A percentile compares a stretch with the other conserved stretches of the same genome.
These are phyloP conservation scores for Sporothrix phasma DNA, from an alignment of 2,329 filamentous ascomycete species.

Conservation along the genomic window DNA sequence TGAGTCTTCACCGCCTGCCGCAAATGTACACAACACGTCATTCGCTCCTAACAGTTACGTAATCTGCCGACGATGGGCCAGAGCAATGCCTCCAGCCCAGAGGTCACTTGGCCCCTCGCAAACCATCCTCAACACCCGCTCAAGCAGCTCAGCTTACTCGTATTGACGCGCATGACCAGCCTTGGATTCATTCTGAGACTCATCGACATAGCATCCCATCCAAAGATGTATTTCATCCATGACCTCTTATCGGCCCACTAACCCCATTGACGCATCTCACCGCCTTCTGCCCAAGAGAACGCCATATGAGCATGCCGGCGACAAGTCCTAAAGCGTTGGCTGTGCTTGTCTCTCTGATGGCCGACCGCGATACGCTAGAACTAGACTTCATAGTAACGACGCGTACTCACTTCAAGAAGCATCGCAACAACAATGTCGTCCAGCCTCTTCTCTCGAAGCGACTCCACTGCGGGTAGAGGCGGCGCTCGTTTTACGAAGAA, in stretches of 20 bases:
- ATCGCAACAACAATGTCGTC: constrained; percentile 31
- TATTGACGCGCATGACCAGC: constrained; percentile 13
- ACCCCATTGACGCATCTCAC: neutral
- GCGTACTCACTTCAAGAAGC: neutral
- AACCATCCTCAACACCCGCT: neutral
- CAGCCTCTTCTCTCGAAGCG: constrained; percentile 39
- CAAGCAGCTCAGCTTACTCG: constrained; percentile 13
- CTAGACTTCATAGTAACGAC: neutral
- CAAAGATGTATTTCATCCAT: neutral
- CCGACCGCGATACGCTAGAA: neutral
- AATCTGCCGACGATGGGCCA: constrained; percentile 5
- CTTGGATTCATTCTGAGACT: neutral
- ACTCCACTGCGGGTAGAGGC: constrained; percentile 27
- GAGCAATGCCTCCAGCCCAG: neutral
- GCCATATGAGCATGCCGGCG: constrained; percentile 6
- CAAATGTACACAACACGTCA: constrained; percentile 11
- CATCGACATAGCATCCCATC: neutral
- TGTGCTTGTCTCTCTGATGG: constrained; percentile 10
- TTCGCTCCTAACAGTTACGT: neutral
- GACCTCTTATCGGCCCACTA: too few relatives aligned
- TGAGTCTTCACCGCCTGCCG: constrained; percentile 15
- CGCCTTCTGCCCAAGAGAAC: neutral
- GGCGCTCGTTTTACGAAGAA: constrained; percentile 42
- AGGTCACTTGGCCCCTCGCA: constrained; percentile 12
- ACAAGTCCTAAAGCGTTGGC: neutral